Conservation (phyloP, 305 asterid species). For the Fraxinus latifolia region DNA sequence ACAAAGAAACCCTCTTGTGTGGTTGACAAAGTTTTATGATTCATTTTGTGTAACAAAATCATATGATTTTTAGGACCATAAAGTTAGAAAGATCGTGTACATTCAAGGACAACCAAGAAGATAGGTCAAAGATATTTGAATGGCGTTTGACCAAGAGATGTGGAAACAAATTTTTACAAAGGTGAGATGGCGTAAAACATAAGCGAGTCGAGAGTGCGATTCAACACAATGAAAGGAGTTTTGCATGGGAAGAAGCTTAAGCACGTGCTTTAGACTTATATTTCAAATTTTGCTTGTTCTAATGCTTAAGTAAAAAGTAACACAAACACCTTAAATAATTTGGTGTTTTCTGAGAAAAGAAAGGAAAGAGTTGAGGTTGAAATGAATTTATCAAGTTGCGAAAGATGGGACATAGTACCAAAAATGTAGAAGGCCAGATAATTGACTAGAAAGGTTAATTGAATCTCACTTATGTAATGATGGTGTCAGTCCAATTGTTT, state of each 20-base stretch:
- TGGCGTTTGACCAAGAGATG: background rate
- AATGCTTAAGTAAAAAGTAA: too few relatives aligned
- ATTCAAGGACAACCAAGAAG: too few relatives aligned
- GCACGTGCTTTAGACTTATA: background rate
- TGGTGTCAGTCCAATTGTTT: too few relatives aligned
- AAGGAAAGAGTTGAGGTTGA: background rate
- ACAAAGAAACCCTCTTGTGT: background rate
- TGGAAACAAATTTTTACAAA: background rate
- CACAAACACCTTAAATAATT: too few relatives aligned
- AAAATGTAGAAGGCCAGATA: background rate
- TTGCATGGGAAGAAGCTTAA: background rate
- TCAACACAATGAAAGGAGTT: background rate
- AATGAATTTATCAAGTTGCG: background rate
- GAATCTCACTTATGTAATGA: too few relatives aligned
- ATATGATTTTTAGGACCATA: background rate
- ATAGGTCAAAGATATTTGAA: background rate
- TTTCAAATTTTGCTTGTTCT: background rate
- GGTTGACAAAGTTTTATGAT: background rate
- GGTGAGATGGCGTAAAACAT: background rate
- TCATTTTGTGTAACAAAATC: background rate
- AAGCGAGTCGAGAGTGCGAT: background rate
- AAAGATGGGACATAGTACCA: background rate
- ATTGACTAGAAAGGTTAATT: background rate
- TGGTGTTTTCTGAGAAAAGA: background rate
- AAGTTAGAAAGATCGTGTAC: background rate